Base-by-base conservation (phyloP, 2,329 filamentous ascomycete genomes). In the Colletotrichum salicis region DNA sequence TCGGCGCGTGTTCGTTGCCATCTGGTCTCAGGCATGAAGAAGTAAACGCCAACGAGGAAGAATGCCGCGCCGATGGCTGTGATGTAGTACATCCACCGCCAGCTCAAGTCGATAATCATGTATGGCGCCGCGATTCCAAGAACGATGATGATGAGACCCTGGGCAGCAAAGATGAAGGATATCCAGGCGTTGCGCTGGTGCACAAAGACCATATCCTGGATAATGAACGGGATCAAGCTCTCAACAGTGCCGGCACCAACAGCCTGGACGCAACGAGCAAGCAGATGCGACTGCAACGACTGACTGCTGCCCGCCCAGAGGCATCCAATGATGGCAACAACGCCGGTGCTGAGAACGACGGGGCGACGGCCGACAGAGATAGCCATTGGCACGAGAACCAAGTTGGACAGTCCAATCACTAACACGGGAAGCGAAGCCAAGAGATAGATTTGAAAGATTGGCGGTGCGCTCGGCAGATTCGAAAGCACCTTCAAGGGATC, bases 191-290 rank as follows among this genome's bases (percentile, higher is more conserved):
- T 80, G 7, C 81, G 77, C 75, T 83, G 77, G 65, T 83, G 81
- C n/a, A 82, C 76, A 33, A 82, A 82, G 13, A 81, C 77, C 45
- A 83, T 77, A 45, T 83, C 81, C 73, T 82, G 80, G 0, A 82
- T 75, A 41, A 83, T 79, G 22, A 83, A 77, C 3, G 81, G 81
- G 5, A 83, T 77, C 19, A 83, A 67, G 0, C 80, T 79, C 67
- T 81, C 79, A 15, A 80, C 78, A 0, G 80, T 77, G 1, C 80
- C 80, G 0, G 79, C 80, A 1, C 80, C 81, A 4, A 83, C 67
- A 0, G 79, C 81, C 67, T 82, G 77, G 3, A 82, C 60, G 7
- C 76, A 77, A 2, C 80, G 72, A 1, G 81, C 80, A 0, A 77
- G 76, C 6, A 82, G 57, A 56, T 82, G 81, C 2, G 74, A 73